Base-by-base conservation (phyloP, 2,329 filamentous ascomycete species). In the Ophiocordyceps camponoti-saundersi region DNA sequence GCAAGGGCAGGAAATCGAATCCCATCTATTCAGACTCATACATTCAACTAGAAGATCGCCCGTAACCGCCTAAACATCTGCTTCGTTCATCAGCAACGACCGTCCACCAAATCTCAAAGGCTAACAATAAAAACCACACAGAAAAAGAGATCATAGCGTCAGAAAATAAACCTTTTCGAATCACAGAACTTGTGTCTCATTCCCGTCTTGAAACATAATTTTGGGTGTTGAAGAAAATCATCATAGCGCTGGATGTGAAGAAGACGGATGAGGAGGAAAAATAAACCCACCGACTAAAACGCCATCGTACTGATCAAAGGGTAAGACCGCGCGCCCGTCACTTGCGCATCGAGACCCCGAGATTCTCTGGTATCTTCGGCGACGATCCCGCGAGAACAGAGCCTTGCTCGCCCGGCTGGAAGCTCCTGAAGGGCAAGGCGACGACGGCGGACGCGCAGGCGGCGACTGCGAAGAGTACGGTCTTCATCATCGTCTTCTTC, bases 161-260 rank as follows among this genome's bases (percentile, higher is more conserved):
- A 34, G 32, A 44, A 15, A 29, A 21, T 44, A n/a, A n/a, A n/a
- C 44, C 46, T 40, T 44, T 48, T 58, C 53, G 56, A 61, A 60
- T 63, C 62, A 64, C 53, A 43, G 55, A 55, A 48, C 48, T 53
- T 45, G 55, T 61, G 53, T 45, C 55, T 61, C 59, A 65, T 59
- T 60, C 59, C 58, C 59, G 61, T 64, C 61, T 63, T 63, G 59
- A 63, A 64, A 63, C 61, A 64, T 63, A 49, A 48, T 53, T 53
- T 47, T 46, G 45, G 30, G 46, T 49, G 6, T 32, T 32, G 10
- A 13, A 13, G 30, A 34, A 8, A 15, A 16, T 34, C 32, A 34
- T 34, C 32, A 34, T 34, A 34, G 32, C 32, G 32, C 32, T 5
- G 15, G 13, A 11, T 3, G 11, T 12, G 13, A 32, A 12, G 13